Evolutionary conservation across 495 filamentous ascomycete genomes (phyloP).

Genomic region (Bryoglossum gracile): DNA sequence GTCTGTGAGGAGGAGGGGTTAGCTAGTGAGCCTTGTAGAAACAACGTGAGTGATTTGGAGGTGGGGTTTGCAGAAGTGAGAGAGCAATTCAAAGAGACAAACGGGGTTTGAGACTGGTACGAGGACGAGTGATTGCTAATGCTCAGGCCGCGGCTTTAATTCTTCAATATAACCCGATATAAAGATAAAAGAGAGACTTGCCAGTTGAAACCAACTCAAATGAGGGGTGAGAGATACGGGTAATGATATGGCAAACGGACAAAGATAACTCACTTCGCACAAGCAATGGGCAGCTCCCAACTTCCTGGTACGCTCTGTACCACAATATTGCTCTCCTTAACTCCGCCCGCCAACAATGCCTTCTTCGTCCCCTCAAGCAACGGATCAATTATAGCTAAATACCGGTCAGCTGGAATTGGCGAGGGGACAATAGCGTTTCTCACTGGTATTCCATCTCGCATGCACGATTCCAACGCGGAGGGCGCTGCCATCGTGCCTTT

Average conservation of each 20-base stretch:
- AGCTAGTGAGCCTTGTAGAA: neutral
- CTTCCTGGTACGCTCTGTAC: conserved; percentile 85
- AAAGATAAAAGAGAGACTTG: no score
- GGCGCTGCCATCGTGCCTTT: conserved; percentile 55
- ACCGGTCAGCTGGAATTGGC: neutral
- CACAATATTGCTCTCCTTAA: conserved; percentile 80
- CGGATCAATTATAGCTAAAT: conserved; percentile 52
- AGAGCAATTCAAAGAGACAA: no score
- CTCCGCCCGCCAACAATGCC: conserved; percentile 59
- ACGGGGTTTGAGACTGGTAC: no score
- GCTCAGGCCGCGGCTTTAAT: no score
- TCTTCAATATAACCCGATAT: no score
- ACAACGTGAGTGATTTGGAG: no score
- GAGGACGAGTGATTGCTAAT: no score
- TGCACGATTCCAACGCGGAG: conserved; percentile 92
- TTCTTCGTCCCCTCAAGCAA: conserved; percentile 68
- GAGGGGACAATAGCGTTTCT: neutral
- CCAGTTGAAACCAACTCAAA: no score
- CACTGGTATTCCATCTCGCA: conserved; percentile 77
- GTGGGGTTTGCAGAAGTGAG: no score
- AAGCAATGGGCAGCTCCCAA: conserved; percentile 54
- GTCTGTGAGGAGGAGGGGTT: conserved; percentile 35
- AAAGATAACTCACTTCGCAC: conserved; percentile 20
- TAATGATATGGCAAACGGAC: neutral
- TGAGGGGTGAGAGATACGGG: no score